Evolutionary conservation across 169 alveolate genomes (phyloP), one percentile per base, ranked within the genome.

Genomic region (Eimeria sp.): DNA sequence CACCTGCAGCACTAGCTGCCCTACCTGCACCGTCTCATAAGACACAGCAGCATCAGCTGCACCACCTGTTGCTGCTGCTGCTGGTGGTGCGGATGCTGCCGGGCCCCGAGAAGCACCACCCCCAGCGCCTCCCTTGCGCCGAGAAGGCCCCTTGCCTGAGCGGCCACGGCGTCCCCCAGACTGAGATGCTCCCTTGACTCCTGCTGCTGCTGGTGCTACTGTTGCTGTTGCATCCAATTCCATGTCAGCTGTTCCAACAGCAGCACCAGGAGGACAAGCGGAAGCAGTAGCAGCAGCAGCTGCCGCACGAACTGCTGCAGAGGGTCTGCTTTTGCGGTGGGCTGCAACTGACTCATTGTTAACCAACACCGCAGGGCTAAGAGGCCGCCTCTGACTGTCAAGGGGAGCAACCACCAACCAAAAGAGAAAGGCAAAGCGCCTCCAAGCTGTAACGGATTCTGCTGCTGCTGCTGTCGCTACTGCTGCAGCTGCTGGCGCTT

Each of bases 371-470:
- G 49, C 51, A 63, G 90, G 90, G 90, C 70, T 82, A 43, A 82
- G 90, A 43, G 90, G 90, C 73, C 90, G 90, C 51, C 90, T 34
- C 90, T 82, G 90, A n/a, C 90, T 82, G 73, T 82, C 90, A 13
- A 82, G 90, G 72, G 90, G 90, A 47, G 90, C 90, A 5, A 82
- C 73, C 7, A 82, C 72, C 49, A 82, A 10, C 90, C 90, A 82
- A n/a, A 82, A 82, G 51, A 82, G 72, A 45, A 58, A 63, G 20
- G 73, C 90, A 27, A 82, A 82, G 11, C 90, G 90, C 72, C 58
- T 82, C 90, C 90, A 82, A 10, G 90, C 90, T 49, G 90, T 73
- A 51, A 25, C 73, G 45, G 90, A 40, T 63, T 82, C 90, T 49
- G 90, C 70, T 82, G 90, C 90, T 25, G 90, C 72, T 54, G 61